Conservation (phyloP, 2,329 filamentous ascomycete species). For the Pestalotiopsis sp. region DNA sequence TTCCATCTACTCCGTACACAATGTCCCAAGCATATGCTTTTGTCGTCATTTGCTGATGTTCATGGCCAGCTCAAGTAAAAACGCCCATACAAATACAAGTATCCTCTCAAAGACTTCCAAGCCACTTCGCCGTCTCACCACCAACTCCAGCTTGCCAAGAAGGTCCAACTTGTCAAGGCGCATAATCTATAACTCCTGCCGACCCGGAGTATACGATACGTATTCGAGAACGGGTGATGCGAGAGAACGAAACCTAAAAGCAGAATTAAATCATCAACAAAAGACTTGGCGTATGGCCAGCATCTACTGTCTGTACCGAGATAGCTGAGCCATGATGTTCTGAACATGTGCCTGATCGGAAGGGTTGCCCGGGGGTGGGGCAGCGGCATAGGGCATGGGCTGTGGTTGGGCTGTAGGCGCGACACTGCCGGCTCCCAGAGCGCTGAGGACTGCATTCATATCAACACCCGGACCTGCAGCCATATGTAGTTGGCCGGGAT, state of each 20-base stretch:
- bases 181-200: too few relatives aligned
- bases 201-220: too few relatives aligned
- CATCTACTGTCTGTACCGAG: constrained; percentile 60
- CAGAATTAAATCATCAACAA: too few relatives aligned
- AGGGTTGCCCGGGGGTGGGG: constrained; percentile 20
- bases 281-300: too few relatives aligned
- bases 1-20: background rate
- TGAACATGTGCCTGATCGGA: constrained; percentile 59
- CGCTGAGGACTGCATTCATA: constrained; percentile 29
- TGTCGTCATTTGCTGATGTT: background rate
- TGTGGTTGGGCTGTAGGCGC: constrained; percentile 30
- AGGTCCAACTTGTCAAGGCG: too few relatives aligned
- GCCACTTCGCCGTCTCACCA: too few relatives aligned
- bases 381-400: constrained; percentile 24
- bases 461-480: constrained; percentile 28
- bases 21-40: background rate
- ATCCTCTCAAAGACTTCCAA: too few relatives aligned
- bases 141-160: too few relatives aligned
- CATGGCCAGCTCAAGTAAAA: too few relatives aligned
- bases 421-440: constrained; percentile 29
- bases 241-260: too few relatives aligned
- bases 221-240: too few relatives aligned
- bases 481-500: constrained; percentile 34
- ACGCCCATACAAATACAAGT: too few relatives aligned
- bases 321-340: constrained; percentile 75